phyloP scores from a whole-genome alignment of 371 early-diverging fungal species.

The Syncephalastrum racemosum region DNA sequence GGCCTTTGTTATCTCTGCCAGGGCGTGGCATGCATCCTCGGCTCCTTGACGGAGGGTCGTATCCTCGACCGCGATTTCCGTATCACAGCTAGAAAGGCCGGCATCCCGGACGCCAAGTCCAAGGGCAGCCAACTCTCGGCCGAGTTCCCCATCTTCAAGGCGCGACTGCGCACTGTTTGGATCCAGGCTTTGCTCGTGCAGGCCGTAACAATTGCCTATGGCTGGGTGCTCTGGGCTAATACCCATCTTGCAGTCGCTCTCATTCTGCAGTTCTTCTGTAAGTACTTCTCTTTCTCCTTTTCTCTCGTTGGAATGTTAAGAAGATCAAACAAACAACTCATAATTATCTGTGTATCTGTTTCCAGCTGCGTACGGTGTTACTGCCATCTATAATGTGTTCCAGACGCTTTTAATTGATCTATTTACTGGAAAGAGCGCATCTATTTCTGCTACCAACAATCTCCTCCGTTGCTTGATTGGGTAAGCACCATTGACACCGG shows the following conservation, averaged over 20 bases:
- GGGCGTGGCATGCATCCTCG: constrained; percentile 33
- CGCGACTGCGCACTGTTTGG: constrained; percentile 14
- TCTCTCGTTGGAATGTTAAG: not conserved
- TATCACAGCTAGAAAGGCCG: constrained; percentile 13
- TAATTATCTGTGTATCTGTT: not conserved
- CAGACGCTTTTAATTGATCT: constrained; percentile 35
- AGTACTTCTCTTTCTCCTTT: not conserved
- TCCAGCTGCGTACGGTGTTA: not conserved
- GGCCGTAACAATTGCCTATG: constrained; percentile 9
- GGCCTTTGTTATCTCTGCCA: constrained; percentile 35
- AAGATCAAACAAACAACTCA: no score
- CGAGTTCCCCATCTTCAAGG: constrained; percentile 15
- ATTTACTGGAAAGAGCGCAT: constrained; percentile 32
- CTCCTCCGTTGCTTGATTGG: constrained; percentile 37
- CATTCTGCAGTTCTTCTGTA: constrained; percentile 15
- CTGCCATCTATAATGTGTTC: constrained; percentile 1
- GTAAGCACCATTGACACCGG: constrained; percentile 9
- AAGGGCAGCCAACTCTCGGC: constrained; percentile 1
- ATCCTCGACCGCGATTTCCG: constrained; percentile 36
- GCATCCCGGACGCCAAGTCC: constrained; percentile 6
- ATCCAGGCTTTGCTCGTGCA: constrained; percentile 9
- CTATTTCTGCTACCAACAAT: constrained; percentile 43
- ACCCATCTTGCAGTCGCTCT: constrained; percentile 13
- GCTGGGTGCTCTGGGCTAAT: constrained; percentile 8
- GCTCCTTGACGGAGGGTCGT: constrained; percentile 25